These are phyloP conservation scores for Tricholoma sp. DNA, from an alignment of 768 basidiomycete genomes.

Conservation along the genomic window DNA sequence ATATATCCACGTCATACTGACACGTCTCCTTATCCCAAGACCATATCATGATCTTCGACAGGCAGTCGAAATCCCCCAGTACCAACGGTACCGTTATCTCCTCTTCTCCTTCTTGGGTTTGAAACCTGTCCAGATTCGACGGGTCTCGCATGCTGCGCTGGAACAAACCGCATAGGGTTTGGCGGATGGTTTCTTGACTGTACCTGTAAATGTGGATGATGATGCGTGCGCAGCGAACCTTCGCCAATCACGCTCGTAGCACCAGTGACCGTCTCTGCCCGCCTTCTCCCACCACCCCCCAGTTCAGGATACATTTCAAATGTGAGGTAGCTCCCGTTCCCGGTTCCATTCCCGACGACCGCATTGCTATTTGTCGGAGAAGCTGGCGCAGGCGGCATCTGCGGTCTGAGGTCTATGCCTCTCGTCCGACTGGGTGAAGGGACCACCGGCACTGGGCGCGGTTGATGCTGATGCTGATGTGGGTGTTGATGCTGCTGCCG, in stretches of 20 bases:
- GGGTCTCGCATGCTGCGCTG: background rate
- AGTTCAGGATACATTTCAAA: background rate
- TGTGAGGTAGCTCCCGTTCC: background rate
- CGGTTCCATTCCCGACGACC: background rate
- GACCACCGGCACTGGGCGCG: background rate
- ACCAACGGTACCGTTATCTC: background rate
- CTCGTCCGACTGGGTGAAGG: background rate
- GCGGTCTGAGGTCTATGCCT: background rate
- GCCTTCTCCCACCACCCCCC: slow-evolving; percentile 1
- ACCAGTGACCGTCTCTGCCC: slow-evolving; percentile 8
- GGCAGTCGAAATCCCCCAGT: slow-evolving; percentile 3
- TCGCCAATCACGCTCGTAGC: background rate
- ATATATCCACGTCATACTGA: background rate
- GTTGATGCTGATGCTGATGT: background rate
- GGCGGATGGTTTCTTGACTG: slow-evolving; percentile 3
- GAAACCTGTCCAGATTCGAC: background rate
- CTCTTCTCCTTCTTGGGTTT: slow-evolving; percentile 3
- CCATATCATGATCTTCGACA: slow-evolving; percentile 15
- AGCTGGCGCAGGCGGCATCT: background rate
- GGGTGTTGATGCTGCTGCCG: slow-evolving; percentile 1
- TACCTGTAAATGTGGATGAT: slow-evolving; percentile 1
- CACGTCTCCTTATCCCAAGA: slow-evolving; percentile 10
- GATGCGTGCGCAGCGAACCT: background rate
- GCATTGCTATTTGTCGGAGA: background rate
- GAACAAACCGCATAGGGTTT: slow-evolving; percentile 1